Conservation (phyloP, 2,329 filamentous ascomycete genomes). For the Nannizziopsis barbatae region DNA sequence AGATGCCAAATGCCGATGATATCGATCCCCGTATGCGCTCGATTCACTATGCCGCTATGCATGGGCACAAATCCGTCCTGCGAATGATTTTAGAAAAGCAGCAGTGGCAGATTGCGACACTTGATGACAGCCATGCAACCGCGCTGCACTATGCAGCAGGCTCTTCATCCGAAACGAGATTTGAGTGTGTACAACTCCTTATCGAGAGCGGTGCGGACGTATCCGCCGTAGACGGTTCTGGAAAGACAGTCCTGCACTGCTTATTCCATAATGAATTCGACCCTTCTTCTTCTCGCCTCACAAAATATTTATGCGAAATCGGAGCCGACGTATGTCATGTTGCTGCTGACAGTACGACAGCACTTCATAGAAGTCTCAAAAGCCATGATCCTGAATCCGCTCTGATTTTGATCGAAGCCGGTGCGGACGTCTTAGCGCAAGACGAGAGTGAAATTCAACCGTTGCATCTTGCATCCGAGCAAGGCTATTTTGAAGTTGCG, state of each 20-base stretch:
- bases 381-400: background rate
- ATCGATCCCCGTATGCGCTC: background rate
- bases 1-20: background rate
- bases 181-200: constrained; percentile 1
- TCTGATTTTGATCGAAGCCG: background rate
- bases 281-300: background rate
- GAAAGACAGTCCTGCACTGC: background rate
- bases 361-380: background rate
- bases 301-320: background rate
- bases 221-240: background rate
- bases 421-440: background rate
- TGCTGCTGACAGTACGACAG: background rate
- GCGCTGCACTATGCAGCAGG: constrained; percentile 5
- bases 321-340: background rate
- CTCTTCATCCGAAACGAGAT: background rate
- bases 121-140: background rate
- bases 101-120: background rate
- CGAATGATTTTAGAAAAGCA: background rate
- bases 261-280: background rate
- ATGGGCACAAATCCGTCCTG: constrained; percentile 1
- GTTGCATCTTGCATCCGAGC: background rate
- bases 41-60: background rate
- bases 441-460: background rate
- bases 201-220: constrained; percentile 1
- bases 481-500: background rate